Percentiles rank a stretch among this genome's conserved stretches.
phyloP scores from a whole-genome alignment of 2,329 filamentous ascomycete species.

The Parascedosporium putredinis region DNA sequence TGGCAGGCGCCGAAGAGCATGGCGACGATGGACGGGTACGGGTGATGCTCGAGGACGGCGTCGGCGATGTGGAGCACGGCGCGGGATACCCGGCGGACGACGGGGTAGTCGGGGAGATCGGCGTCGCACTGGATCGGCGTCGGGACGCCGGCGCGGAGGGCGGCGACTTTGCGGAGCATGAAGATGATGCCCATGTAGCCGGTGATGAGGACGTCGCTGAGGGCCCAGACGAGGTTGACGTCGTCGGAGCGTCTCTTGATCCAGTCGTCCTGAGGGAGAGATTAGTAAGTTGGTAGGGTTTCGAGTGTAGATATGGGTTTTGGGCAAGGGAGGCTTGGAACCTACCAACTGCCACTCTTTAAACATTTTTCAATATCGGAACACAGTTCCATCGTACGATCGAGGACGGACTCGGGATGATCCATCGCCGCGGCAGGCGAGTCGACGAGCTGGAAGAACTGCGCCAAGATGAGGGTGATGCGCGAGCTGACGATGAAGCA shows the following conservation, averaged over 20 bases:
- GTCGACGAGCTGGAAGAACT: constrained; percentile 20
- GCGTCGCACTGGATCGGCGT: background rate
- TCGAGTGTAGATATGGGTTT: too few relatives aligned
- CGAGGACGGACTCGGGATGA: constrained; percentile 14
- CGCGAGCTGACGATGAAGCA: constrained; percentile 19
- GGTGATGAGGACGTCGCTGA: constrained; percentile 19
- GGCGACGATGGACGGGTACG: background rate
- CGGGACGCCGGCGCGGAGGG: background rate
- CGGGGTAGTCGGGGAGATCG: background rate
- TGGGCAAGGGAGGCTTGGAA: too few relatives aligned
- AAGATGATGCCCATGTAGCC: constrained; percentile 22
- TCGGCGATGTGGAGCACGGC: background rate
- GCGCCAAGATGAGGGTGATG: constrained; percentile 18
- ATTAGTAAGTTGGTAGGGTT: background rate
- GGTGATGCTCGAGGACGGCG: background rate
- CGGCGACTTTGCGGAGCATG: constrained; percentile 21
- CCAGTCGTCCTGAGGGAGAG: constrained; percentile 15
- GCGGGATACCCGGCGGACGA: background rate
- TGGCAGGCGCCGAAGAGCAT: background rate
- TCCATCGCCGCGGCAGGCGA: constrained; percentile 13
- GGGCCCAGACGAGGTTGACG: constrained; percentile 17
- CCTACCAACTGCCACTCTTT: constrained; percentile 20
- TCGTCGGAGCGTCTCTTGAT: constrained; percentile 12
- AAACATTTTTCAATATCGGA: constrained; percentile 18
- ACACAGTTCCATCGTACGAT: constrained; percentile 19